Base-by-base conservation (phyloP, 306 rosid genomes). In the Styphnolobium japonicum region DNA sequence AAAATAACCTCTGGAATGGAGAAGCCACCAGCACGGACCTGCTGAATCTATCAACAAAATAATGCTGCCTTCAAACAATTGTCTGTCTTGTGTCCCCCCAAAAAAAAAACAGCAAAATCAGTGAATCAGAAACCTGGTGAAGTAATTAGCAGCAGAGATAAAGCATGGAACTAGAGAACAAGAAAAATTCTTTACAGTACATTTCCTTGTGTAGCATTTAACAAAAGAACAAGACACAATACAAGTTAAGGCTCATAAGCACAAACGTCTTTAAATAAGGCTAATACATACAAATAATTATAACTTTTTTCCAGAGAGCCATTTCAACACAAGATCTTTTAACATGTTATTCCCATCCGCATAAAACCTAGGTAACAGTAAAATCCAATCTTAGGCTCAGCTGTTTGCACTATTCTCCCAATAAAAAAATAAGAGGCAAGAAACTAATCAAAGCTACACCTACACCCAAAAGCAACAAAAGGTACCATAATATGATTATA, bases 61-160 rank as follows among this genome's bases (percentile, higher is more conserved):
- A 75, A 68, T 64, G 33, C 55, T 53, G 42, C 75, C 83, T 74
- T 76, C 89, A 71, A 78, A 57, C 63, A 57, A 68, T 60, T 62
- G 40, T 76, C 89, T 78, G 83, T 39, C 71, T 49, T 7, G 60
- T 53, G n/a, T n/a, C n/a, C n/a, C n/a, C 70, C 85, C 68, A 87
- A 45, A 85, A 53, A 46, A 87, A 29, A 81, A 68, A 68, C 33
- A 22, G 51, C 10, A 73, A 62, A 76, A 71, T 63, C 60, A 40
- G 81, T 56, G 39, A 63, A 55, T 27, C 56, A 45, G 78, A 48
- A 79, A 66, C 71, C 14, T 12, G 4, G 31, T 10, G 23, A 72
- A 27, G 36, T 21, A 48, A 55, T 73, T 21, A 49, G 53, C 73
- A 39, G 55, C 16, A 74, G 21, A 39, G 29, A 64, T 67, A 65